Percentiles rank a stretch among this genome's conserved stretches.
These are phyloP conservation scores for Paramecium primaurelia DNA, from an alignment of 73 alveolate genomes.

Conservation along the genomic window DNA sequence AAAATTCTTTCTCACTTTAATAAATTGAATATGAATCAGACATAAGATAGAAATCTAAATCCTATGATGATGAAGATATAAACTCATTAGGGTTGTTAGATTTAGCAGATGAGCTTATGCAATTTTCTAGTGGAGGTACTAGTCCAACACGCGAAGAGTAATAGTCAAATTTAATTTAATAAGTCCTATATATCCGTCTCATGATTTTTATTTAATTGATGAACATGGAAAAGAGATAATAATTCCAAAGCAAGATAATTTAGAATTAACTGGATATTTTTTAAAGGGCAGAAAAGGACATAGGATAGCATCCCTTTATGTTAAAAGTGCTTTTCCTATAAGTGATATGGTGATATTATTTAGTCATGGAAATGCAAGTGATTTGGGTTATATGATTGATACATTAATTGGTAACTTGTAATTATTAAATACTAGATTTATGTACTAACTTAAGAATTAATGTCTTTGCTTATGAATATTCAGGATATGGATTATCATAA, in stretches of 20 bases:
- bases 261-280: slow-evolving; percentile 1
- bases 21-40: not conserved
- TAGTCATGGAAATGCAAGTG: slow-evolving; percentile 72
- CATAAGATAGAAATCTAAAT: not conserved
- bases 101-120: not conserved
- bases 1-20: not conserved
- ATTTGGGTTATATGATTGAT: slow-evolving; percentile 60
- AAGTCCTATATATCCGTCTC: not conserved
- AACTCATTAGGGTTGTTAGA: not conserved
- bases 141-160: not conserved
- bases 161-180: not conserved
- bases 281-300: not conserved
- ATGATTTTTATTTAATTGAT: slow-evolving; percentile 27
- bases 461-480: slow-evolving; percentile 66
- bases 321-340: not conserved
- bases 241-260: not conserved
- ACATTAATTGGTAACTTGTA: not conserved
- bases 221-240: not conserved
- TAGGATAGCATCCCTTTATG: not conserved
- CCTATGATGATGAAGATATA: slow-evolving; percentile 25
- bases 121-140: not conserved
- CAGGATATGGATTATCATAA: slow-evolving; percentile 70
- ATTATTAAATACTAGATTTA: not conserved
- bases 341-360: slow-evolving; percentile 56
- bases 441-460: slow-evolving; percentile 36